Base-by-base conservation (phyloP, 768 basidiomycete genomes). In the Tricholoma furcatifolium region DNA sequence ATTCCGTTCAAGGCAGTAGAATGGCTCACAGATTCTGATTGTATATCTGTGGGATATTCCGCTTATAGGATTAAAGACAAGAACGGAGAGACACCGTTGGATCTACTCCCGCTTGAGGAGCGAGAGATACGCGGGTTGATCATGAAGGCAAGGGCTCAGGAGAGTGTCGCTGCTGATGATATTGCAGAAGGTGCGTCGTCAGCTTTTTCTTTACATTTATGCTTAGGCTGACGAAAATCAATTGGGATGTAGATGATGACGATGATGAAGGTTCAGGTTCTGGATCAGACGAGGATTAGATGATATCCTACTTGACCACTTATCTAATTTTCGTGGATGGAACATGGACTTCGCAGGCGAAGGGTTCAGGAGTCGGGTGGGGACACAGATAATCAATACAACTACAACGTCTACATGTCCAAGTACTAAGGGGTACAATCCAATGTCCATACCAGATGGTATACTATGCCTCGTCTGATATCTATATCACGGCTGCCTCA, bases 11-110 rank as follows among this genome's bases (percentile, higher is more conserved):
- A 3, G 21, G 32, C 9, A 6, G 20, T 21, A 21, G 27, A 27
- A 7, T 7, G 27, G 27, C 27, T 27, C 27, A 7, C 7, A 3
- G 27, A 27, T 27, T 27, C 3, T 4, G 7, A 27, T 27, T 27
- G 27, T 27, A 7, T 27, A 27, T n/a, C n/a, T n/a, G n/a, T 27
- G 27, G 27, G 27, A 27, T 27, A 7, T 27, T 3, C 7, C 4
- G 27, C 3, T 38, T 52, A 18, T 60, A 91, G 89, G 53, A 82
- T 91, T 64, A 83, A 81, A 62, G 83, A 93, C 69, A 87, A 85
- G 73, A 74, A 83, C 50, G 83, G 83, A 18, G 74, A 81, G 27
- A 78, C 77, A 2, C 75, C 77, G 0, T 40, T 78, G 14, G 84
- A 89, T 57, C 67, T 86, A 8, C 67, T 91, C 9, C 74, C 79